phyloP scores from a whole-genome alignment of 768 basidiomycete genomes.

The Kwoniella europaea region DNA sequence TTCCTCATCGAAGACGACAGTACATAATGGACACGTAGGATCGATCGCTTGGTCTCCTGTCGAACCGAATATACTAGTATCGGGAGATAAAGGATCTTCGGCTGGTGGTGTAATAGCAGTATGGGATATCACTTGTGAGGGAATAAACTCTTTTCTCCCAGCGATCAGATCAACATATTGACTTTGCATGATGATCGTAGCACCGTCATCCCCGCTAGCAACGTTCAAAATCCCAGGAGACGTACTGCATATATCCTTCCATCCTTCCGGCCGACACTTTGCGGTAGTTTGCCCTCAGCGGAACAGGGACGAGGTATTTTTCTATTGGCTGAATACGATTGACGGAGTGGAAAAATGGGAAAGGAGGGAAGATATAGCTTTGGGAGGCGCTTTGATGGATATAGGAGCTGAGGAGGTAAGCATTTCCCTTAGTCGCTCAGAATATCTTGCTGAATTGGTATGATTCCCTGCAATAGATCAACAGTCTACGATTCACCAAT shows the following conservation, averaged over 20 bases:
- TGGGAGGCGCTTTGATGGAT: conserved; percentile 38
- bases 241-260: conserved; percentile 46
- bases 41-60: conserved; percentile 48
- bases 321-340: conserved; percentile 30
- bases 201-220: conserved; percentile 30
- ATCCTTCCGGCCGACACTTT: conserved; percentile 47
- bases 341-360: conserved; percentile 39
- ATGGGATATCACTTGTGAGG: conserved; percentile 44
- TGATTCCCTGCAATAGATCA: conserved; percentile 35
- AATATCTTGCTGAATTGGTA: background rate
- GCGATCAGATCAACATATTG: no score
- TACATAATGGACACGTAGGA: conserved; percentile 49
- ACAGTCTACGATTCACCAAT: conserved; percentile 45
- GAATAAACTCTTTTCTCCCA: background rate
- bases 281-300: conserved; percentile 44
- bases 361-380: conserved; percentile 39
- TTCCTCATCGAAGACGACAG: conserved; percentile 36
- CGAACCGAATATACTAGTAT: conserved; percentile 38
- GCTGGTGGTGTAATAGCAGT: conserved; percentile 38
- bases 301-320: conserved; percentile 48
- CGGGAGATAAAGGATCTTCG: conserved; percentile 42
- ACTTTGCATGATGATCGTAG: conserved; percentile 17
- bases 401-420: conserved; percentile 49
- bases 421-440: background rate
- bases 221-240: conserved; percentile 45